phyloP scores from a whole-genome alignment of 1,284 basidiomycete genomes.

The Cystobasidiaceae sp. region DNA sequence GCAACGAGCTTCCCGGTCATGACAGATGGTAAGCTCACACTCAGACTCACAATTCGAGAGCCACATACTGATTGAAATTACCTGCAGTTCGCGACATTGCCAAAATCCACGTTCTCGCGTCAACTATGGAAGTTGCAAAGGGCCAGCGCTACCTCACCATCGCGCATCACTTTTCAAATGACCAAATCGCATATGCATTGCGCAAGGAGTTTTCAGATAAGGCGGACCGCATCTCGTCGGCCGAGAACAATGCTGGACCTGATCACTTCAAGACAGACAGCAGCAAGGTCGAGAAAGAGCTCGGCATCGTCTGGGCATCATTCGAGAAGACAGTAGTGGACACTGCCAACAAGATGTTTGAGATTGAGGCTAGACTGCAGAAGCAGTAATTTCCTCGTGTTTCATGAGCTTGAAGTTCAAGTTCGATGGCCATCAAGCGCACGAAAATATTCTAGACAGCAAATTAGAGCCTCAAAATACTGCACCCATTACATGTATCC shows the following conservation, averaged over 20 bases:
- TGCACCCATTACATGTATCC: too few species aligned
- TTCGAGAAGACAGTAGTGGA: slow-evolving; percentile 52
- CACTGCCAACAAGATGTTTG: slow-evolving; percentile 39
- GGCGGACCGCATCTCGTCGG: slow-evolving; percentile 39
- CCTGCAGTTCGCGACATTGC: background rate
- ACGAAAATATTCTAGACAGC: too few species aligned
- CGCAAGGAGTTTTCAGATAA: slow-evolving; percentile 39
- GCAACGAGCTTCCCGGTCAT: slow-evolving; percentile 45
- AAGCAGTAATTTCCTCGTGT: too few species aligned
- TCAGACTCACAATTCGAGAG: background rate
- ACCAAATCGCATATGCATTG: slow-evolving; percentile 40
- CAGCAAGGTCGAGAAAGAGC: slow-evolving; percentile 50
- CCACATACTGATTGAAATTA: background rate
- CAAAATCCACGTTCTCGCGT: slow-evolving; percentile 53
- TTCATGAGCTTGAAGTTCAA: too few species aligned
- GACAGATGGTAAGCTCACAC: slow-evolving; percentile 52
- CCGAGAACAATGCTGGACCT: slow-evolving; percentile 34
- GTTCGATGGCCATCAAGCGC: too few species aligned
- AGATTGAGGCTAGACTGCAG: slow-evolving; percentile 10
- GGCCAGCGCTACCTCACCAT: slow-evolving; percentile 53
- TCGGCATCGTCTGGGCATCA: slow-evolving; percentile 52
- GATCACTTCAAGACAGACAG: slow-evolving; percentile 42
- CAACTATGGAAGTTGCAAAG: slow-evolving; percentile 55
- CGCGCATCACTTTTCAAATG: slow-evolving; percentile 34
- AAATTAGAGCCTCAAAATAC: too few species aligned